Evolutionary conservation across 2,329 filamentous ascomycete genomes (phyloP).

Genomic region (Trichoderma koningiopsis): DNA sequence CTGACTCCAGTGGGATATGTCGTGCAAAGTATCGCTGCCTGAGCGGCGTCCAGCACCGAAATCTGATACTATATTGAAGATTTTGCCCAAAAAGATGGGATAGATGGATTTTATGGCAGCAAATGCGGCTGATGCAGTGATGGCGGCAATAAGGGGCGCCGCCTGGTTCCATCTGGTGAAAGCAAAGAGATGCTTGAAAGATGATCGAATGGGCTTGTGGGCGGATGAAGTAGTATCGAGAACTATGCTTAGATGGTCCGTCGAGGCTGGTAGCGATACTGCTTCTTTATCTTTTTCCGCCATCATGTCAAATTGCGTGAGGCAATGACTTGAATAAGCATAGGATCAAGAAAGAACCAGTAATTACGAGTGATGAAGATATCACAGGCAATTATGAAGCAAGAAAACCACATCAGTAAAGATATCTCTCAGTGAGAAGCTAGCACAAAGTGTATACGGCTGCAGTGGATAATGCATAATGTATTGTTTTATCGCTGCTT

Average conservation of each 20-base stretch:
- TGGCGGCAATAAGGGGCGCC: constrained; percentile 54
- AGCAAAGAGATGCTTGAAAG: constrained; percentile 61
- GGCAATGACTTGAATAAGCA: neutral
- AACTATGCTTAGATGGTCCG: neutral
- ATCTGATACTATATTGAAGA: constrained; percentile 71
- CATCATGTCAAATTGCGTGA: neutral
- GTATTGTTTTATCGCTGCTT: constrained; percentile 23
- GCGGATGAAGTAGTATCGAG: constrained; percentile 1
- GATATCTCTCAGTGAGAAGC: neutral
- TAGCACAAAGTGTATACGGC: neutral
- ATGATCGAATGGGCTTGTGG: constrained; percentile 28
- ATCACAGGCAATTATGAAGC: neutral
- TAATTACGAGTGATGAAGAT: neutral
- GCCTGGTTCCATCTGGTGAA: constrained; percentile 69
- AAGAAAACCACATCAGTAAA: neutral
- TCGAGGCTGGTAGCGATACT: neutral
- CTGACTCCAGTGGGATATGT: constrained; percentile 62
- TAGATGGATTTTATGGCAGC: constrained; percentile 66
- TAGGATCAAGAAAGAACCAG: neutral
- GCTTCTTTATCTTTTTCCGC: constrained; percentile 15
- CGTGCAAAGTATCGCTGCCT: constrained; percentile 53
- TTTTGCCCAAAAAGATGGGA: constrained; percentile 70
- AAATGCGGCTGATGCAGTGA: constrained; percentile 58
- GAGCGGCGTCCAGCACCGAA: constrained; percentile 61
- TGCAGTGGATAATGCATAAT: constrained; percentile 16